Evolutionary conservation across 768 basidiomycete species (phyloP).

Genomic region (Trichaptum fuscoviolaceum): DNA sequence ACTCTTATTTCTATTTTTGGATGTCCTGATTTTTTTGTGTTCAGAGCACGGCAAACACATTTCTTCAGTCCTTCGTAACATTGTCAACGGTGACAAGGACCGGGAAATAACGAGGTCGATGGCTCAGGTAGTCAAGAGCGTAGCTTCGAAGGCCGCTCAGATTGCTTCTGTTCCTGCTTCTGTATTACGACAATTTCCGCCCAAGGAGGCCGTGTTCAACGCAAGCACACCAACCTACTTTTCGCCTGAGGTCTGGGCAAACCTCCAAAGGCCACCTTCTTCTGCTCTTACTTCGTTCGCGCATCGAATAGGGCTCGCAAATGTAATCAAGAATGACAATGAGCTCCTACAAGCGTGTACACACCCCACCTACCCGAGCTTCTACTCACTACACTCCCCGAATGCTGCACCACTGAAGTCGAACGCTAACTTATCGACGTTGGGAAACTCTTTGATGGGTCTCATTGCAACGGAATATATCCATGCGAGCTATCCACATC

Average conservation of each 20-base stretch:
- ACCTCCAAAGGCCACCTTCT: constrained; percentile 64
- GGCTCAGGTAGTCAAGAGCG: constrained; percentile 56
- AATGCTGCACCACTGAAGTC: constrained; percentile 48
- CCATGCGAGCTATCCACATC: constrained; percentile 75
- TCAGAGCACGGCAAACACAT: background rate
- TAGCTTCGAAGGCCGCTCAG: constrained; percentile 43
- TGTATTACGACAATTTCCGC: constrained; percentile 53
- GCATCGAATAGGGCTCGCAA: constrained; percentile 67
- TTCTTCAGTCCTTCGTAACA: background rate
- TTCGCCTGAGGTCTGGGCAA: constrained; percentile 63
- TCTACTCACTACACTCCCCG: constrained; percentile 54
- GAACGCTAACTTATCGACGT: constrained; percentile 68
- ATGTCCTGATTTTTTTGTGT: background rate
- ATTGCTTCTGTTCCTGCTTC: constrained; percentile 48
- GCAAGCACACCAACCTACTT: constrained; percentile 30
- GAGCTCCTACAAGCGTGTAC: constrained; percentile 72
- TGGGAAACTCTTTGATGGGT: constrained; percentile 88
- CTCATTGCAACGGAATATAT: constrained; percentile 86
- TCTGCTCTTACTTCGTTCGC: constrained; percentile 72
- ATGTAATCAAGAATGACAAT: constrained; percentile 48
- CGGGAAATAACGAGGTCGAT: constrained; percentile 27
- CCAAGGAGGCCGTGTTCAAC: constrained; percentile 42
- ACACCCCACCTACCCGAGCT: constrained; percentile 60
- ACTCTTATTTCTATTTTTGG: background rate
- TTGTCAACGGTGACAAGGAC: background rate